A percentile compares a stretch with the other conserved stretches of the same genome.
Evolutionary conservation across 75 land plant species (phyloP).

Genomic region (Pinus taeda): DNA sequence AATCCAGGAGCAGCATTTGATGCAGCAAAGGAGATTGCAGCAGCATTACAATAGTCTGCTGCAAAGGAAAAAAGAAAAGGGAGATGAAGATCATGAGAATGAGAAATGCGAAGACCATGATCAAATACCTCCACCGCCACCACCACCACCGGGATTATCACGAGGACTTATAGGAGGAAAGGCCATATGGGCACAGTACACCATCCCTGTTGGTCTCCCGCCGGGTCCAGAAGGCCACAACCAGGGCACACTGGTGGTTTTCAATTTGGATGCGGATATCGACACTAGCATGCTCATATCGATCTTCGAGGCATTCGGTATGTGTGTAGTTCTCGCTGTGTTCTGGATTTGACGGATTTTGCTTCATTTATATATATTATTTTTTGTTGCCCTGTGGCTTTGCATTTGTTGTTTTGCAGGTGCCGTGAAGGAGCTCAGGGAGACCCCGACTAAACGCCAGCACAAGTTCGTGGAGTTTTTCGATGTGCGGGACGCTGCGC

Average conservation of each 20-base stretch:
- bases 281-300: slow-evolving; percentile 28
- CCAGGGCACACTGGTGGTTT: slow-evolving; percentile 88
- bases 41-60: slow-evolving; percentile 25
- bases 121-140: background rate
- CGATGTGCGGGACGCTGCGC: slow-evolving; percentile 80
- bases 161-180: slow-evolving; percentile 66
- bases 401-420: slow-evolving; percentile 36
- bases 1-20: slow-evolving; percentile 82
- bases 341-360: background rate
- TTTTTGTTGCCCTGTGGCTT: background rate
- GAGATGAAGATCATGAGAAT: background rate
- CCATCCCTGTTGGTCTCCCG: slow-evolving; percentile 31
- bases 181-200: slow-evolving; percentile 91
- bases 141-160: background rate
- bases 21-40: slow-evolving; percentile 60
- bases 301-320: slow-evolving; percentile 77
- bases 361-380: background rate
- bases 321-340: background rate
- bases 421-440: slow-evolving; percentile 77
- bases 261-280: slow-evolving; percentile 66
- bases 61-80: slow-evolving; percentile 4
- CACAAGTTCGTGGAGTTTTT: slow-evolving; percentile 91
- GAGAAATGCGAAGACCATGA: background rate
- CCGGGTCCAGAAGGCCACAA: slow-evolving; percentile 35
- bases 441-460: slow-evolving; percentile 66